Conservation (phyloP, 2,329 filamentous ascomycete species). For the Xylaria sp. region DNA sequence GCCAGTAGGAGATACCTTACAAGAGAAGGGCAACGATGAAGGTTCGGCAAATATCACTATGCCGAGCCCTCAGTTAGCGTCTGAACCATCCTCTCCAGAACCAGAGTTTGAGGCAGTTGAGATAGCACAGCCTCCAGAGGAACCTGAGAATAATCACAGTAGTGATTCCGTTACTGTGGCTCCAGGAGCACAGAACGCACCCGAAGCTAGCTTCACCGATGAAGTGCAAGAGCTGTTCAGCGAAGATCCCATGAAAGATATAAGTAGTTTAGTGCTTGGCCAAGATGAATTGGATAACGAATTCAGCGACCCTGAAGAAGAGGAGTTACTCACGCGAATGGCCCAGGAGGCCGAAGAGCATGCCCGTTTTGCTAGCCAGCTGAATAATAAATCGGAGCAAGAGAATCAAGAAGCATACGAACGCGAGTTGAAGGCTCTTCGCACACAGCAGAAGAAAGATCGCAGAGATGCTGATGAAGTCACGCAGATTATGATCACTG, state of each 20-base stretch:
- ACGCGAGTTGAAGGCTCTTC: constrained; percentile 81
- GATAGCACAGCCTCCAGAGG: constrained; percentile 35
- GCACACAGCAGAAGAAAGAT: constrained; percentile 95
- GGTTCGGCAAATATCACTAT: not conserved
- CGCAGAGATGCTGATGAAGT: constrained; percentile 96
- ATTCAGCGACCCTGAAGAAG: constrained; percentile 88
- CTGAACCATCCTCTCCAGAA: constrained; percentile 34
- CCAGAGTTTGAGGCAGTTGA: constrained; percentile 44
- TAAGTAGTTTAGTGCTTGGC: constrained; percentile 51
- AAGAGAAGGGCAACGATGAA: constrained; percentile 21
- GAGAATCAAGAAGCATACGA: constrained; percentile 84
- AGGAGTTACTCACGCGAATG: constrained; percentile 84
- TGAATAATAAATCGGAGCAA: constrained; percentile 75
- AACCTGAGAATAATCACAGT: constrained; percentile 16
- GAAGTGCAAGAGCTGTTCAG: constrained; percentile 8
- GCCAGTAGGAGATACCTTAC: constrained; percentile 26
- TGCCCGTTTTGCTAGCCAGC: constrained; percentile 84
- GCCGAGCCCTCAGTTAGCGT: constrained; percentile 10
- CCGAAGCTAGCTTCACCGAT: constrained; percentile 20
- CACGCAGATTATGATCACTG: constrained; percentile 91
- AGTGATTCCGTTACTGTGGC: constrained; percentile 14
- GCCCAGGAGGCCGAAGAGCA: constrained; percentile 93
- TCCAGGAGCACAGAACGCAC: constrained; percentile 30
- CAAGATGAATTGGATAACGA: constrained; percentile 69
- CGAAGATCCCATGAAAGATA: constrained; percentile 18